Base-by-base conservation (phyloP, 768 basidiomycete species). In the Lepiota brunneoincarnata region DNA sequence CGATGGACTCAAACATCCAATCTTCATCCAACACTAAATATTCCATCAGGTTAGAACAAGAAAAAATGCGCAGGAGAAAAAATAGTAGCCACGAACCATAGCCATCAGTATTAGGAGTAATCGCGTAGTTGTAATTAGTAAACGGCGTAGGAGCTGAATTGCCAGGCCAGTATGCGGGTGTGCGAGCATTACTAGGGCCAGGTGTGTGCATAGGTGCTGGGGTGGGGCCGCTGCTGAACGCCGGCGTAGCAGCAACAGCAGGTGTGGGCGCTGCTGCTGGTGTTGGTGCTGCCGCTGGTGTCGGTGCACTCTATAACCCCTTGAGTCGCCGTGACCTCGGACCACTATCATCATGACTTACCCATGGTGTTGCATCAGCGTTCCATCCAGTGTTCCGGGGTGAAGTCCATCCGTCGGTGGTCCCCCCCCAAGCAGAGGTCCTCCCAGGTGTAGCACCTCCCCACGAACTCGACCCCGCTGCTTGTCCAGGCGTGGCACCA, bases 241-340 rank as follows among this genome's bases (percentile, higher is more conserved):
- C 63, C 15, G 74, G 75, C 14, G 74, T 76, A 15, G 67, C 67
- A 2, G 70, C 70, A 35, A 63, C 51, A 15, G 50, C 40, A 21
- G 50, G 50, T 15, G 50, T 50, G 4, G 49, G 49, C 11, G 21
- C 62, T 63, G 45, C 67, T 64, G 21, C 72, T 45, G 78, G 77
- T 2, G 79, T 79, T 20, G 72, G 66, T 28, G 71, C 75, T 26
- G 75, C 73, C 44, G 73, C 76, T 15, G 82, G 82, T 15, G 82
- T 83, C 4, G 81, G 80, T 4, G 80, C 80, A 45, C 76, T 72
- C 74, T 77, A 48, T 37, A 40, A 55, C 14, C 56, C 23, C 45
- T 45, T 53, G 11, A 40, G 39, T n/a, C 48, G 42, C 23, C 40
- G 24, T 21, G 24, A 38, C 24, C 24, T n/a, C 38, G 11, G 45